A percentile compares a stretch with the other conserved stretches of the same genome.
Conservation (phyloP, 2,329 filamentous ascomycete species). For the Arthroderma sp. region DNA sequence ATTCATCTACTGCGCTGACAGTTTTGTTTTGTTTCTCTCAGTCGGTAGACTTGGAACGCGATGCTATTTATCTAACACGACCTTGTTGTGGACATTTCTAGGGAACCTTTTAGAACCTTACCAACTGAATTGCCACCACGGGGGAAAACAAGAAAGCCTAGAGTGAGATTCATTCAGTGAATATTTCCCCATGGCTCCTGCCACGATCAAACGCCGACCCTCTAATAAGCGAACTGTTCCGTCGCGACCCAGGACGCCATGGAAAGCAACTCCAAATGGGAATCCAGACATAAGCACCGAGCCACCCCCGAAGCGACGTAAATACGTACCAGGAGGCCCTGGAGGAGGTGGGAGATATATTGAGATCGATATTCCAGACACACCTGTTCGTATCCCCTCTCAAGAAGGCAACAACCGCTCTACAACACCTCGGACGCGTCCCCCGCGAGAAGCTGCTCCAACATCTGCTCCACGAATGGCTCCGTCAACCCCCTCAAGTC, state of each 20-base stretch:
- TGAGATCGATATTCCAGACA: constrained; percentile 54
- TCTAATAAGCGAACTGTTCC: constrained; percentile 18
- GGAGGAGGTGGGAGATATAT: constrained; percentile 76
- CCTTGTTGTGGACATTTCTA: no score
- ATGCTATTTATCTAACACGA: no score
- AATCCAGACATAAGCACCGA: constrained; percentile 31
- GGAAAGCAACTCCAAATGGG: constrained; percentile 19
- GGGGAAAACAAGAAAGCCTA: no score
- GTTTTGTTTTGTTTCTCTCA: no score
- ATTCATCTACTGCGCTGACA: no score
- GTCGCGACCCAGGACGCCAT: constrained; percentile 19
- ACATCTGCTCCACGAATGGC: constrained; percentile 15
- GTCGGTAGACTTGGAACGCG: no score
- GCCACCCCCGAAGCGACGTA: constrained; percentile 55
- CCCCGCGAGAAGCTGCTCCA: constrained; percentile 34
- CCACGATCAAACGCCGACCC: constrained; percentile 16
- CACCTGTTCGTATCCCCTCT: constrained; percentile 28
- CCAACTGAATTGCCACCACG: no score
- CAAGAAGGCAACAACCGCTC: constrained; percentile 12
- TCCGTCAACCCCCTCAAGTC: constrained; percentile 21
- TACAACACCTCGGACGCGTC: constrained; percentile 27
- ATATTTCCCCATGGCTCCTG: constrained; percentile 13
- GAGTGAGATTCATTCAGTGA: no score
- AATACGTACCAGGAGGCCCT: constrained; percentile 75
- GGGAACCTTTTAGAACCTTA: no score